phyloP scores from a whole-genome alignment of 1,139 yeast species.

The Lodderomyces jiufengensis region DNA sequence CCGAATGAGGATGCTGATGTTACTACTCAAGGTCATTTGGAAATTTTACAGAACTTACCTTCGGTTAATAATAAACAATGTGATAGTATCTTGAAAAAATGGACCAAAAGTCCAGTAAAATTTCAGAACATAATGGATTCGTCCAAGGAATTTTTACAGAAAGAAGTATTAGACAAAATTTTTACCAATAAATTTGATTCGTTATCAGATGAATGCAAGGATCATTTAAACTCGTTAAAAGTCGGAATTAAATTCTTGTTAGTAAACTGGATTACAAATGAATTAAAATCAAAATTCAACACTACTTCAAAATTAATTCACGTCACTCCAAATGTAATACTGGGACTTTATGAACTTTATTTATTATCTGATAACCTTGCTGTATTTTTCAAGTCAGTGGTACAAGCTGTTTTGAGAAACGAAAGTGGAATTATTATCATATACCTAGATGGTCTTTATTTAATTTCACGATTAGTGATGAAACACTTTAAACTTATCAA shows the following conservation, averaged over 20 bases:
- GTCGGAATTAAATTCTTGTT: conserved; percentile 44
- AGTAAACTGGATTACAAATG: conserved; percentile 42
- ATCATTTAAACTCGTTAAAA: conserved; percentile 13
- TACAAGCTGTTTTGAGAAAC: conserved; percentile 36
- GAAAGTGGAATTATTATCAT: conserved; percentile 41
- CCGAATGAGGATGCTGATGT: conserved; percentile 20
- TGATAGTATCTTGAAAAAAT: conserved; percentile 44
- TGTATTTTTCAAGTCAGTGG: conserved; percentile 39
- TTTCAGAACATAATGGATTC: conserved; percentile 29
- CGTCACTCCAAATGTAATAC: conserved; percentile 31
- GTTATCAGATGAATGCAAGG: conserved; percentile 7
- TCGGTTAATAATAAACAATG: conserved; percentile 49
- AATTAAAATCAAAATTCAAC: conserved; percentile 29
- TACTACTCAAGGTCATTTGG: conserved; percentile 34
- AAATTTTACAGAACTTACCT: conserved; percentile 54
- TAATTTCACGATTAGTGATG: conserved; percentile 31
- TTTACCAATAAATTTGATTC: conserved; percentile 16
- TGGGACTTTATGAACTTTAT: conserved; percentile 33
- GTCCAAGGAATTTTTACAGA: conserved; percentile 26
- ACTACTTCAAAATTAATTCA: conserved; percentile 37
- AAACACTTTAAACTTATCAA: conserved; percentile 38
- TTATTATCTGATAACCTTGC: conserved; percentile 34
- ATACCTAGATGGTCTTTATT: conserved; percentile 40
- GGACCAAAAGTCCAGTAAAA: conserved; percentile 32
- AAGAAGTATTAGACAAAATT: conserved; percentile 23